Evolutionary conservation across 164 flowering plant genomes (phyloP).

Genomic region (Malania oleifera): DNA sequence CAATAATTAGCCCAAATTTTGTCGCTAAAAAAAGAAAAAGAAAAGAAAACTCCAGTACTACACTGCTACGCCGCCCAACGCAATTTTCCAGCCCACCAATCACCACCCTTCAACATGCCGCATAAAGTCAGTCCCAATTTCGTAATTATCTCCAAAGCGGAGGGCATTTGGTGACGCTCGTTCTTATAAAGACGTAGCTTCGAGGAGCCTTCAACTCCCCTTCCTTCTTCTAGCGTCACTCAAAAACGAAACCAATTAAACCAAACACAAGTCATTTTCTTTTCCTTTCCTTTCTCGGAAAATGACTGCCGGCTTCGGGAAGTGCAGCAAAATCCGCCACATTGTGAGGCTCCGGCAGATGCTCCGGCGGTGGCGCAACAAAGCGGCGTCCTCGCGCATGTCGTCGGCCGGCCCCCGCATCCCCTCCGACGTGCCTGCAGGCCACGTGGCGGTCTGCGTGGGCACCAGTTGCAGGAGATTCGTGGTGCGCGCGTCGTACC

Average conservation of each 20-base stretch:
- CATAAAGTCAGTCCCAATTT: background rate
- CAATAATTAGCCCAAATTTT: too few relatives aligned
- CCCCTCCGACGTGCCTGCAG: conserved; percentile 74
- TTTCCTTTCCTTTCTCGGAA: background rate
- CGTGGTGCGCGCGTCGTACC: conserved; percentile 67
- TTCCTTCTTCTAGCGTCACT: background rate
- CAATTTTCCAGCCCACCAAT: background rate
- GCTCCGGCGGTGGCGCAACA: conserved; percentile 72
- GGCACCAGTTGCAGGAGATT: conserved; percentile 58
- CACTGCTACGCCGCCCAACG: too few relatives aligned
- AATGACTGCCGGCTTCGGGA: conserved; percentile 37
- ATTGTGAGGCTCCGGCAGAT: conserved; percentile 61
- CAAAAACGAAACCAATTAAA: background rate
- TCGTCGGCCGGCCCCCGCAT: conserved; percentile 19
- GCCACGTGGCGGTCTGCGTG: conserved; percentile 73
- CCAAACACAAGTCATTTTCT: background rate
- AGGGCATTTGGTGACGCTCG: conserved; percentile 17
- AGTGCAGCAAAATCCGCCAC: conserved; percentile 59
- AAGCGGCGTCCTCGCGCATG: conserved; percentile 36
- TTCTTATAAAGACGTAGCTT: conserved; percentile 33
- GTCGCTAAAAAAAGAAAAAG: too few relatives aligned
- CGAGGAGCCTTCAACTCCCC: too few relatives aligned
- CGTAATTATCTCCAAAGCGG: conserved; percentile 23
- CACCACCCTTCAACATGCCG: background rate
- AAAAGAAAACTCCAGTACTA: too few relatives aligned